Evolutionary conservation across 1,284 basidiomycete species (phyloP).

Genomic region (Puccinia coronata): DNA sequence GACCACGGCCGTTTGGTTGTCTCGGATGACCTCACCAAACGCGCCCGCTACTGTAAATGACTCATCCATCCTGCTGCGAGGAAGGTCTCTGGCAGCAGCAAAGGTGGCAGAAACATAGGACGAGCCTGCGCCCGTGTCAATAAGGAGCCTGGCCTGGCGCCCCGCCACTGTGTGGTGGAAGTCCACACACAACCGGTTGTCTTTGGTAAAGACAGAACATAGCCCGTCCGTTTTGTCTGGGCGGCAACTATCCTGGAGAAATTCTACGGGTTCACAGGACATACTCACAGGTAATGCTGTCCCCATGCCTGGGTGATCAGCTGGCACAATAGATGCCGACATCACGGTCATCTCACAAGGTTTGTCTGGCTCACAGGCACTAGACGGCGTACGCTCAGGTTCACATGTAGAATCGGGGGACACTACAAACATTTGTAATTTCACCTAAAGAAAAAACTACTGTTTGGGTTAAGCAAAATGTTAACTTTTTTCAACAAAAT

Average conservation of each 20-base stretch:
- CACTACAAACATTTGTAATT: too few species aligned
- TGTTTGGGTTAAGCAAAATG: too few species aligned
- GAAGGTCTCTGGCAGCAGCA: background rate
- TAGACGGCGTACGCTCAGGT: background rate
- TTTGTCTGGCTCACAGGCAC: background rate
- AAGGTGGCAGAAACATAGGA: background rate
- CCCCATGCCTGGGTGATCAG: conserved; percentile 9
- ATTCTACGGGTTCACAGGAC: background rate
- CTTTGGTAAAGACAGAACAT: too few species aligned
- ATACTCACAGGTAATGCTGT: background rate
- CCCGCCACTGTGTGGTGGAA: too few species aligned
- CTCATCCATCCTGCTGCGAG: background rate
- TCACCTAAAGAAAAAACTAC: too few species aligned
- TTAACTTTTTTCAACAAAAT: too few species aligned
- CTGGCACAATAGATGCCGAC: background rate
- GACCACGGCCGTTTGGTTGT: background rate
- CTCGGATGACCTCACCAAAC: background rate
- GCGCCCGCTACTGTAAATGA: background rate
- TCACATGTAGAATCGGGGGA: background rate
- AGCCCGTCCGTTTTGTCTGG: too few species aligned
- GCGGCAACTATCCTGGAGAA: background rate
- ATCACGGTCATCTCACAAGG: too few species aligned
- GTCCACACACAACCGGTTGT: too few species aligned
- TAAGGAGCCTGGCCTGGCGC: too few species aligned
- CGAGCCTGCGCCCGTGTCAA: conserved; percentile 1